Evolutionary conservation across 1,139 yeast species (phyloP).

Genomic region (Pichia kudriavzevii): DNA sequence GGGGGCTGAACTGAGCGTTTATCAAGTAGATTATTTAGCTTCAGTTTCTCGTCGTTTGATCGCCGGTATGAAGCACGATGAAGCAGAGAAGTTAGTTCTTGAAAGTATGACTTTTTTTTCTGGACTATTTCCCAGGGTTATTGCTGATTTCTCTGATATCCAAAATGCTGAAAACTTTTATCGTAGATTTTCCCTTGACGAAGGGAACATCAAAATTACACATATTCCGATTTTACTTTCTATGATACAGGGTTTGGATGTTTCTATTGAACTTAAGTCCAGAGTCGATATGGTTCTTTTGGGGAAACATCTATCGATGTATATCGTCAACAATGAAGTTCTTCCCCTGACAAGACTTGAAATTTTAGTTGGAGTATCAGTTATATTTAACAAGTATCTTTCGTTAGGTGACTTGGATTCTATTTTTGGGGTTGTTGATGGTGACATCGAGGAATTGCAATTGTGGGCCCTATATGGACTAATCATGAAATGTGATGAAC

Average conservation of each 20-base stretch:
- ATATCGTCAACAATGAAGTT: not conserved
- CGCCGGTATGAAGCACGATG: slow-evolving; percentile 7
- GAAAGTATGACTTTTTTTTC: slow-evolving; percentile 6
- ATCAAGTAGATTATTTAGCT: slow-evolving; percentile 6
- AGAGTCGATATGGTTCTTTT: slow-evolving; percentile 1
- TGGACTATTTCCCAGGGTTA: slow-evolving; percentile 1
- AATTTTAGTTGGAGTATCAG: slow-evolving; percentile 8
- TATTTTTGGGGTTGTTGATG: not conserved
- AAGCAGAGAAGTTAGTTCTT: slow-evolving; percentile 2
- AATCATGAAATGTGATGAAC: slow-evolving; percentile 12
- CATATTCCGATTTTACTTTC: slow-evolving; percentile 10
- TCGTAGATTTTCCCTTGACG: not conserved
- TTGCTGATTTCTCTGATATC: too few relatives aligned
- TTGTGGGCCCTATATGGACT: slow-evolving; percentile 15
- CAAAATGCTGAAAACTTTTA: too few relatives aligned
- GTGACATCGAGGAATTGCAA: slow-evolving; percentile 4
- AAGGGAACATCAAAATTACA: not conserved
- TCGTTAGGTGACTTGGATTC: slow-evolving; percentile 3
- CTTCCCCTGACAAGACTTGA: slow-evolving; percentile 6
- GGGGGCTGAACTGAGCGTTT: slow-evolving; percentile 1
- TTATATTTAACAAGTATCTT: slow-evolving; percentile 14
- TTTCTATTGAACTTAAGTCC: slow-evolving; percentile 1
- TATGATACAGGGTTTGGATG: slow-evolving; percentile 10
- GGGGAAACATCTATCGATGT: not conserved
- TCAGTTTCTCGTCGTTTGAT: slow-evolving; percentile 9